phyloP scores from a whole-genome alignment of 148 eudicot genomes.

The Camellia lanceoleosa region DNA sequence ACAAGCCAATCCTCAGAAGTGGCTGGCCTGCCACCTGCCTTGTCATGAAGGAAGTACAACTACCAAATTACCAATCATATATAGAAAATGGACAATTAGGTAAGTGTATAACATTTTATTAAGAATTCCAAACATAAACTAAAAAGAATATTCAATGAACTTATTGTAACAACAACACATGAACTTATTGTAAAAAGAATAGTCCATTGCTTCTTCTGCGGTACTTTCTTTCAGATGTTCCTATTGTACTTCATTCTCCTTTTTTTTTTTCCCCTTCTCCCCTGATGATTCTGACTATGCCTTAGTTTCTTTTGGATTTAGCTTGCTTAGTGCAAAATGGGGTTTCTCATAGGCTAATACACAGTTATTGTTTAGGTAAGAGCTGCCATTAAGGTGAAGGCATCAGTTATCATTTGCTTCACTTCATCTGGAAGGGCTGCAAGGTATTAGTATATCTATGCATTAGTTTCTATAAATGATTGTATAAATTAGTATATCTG shows the following conservation, averaged over 20 bases:
- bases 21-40: too few species aligned
- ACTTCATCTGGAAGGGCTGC: slow-evolving; percentile 98
- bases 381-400: slow-evolving; percentile 93
- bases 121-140: too few species aligned
- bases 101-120: too few species aligned
- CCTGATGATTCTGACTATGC: not conserved
- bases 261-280: not conserved
- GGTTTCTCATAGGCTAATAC: not conserved
- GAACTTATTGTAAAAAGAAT: too few species aligned
- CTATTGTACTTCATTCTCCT: not conserved
- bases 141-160: too few species aligned
- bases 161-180: too few species aligned
- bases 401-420: slow-evolving; percentile 93
- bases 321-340: not conserved
- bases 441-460: slow-evolving; percentile 37
- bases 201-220: slow-evolving; percentile 88
- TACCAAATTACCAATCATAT: too few species aligned
- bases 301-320: not conserved
- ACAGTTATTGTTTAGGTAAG: slow-evolving; percentile 51
- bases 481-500: not conserved
- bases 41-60: too few species aligned
- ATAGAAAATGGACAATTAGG: too few species aligned
- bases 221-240: slow-evolving; percentile 30
- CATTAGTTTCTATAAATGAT: not conserved
- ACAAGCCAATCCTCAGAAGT: too few species aligned